Base-by-base conservation (phyloP, 2,329 filamentous ascomycete species). In the Penicillium sp. region DNA sequence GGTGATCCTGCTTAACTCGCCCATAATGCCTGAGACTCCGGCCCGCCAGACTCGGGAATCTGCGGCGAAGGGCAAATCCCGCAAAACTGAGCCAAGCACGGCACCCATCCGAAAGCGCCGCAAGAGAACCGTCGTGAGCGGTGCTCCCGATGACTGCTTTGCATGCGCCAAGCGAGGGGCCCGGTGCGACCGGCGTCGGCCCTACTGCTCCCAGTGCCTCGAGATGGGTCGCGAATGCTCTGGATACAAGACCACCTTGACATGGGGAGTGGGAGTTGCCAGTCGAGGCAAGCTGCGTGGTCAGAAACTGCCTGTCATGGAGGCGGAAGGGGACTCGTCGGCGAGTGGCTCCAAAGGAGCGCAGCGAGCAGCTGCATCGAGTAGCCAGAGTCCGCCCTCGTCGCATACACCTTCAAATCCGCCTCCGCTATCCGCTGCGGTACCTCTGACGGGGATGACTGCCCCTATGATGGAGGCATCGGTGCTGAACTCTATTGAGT, bases 211-310 rank as follows among this genome's bases (percentile, higher is more conserved):
- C 49, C 93, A 93, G 79, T 99, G 94, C 78, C 86, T 98, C 65
- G 92, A 97, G 70, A 85, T 92, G 67, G 93, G 93, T 67, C 93
- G 92, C 76, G 93, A 96, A 75, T 98, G 94, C 81, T 93, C 92
- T 30, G 94, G 94, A 62, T 98, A 98, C 84, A 96, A 96, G 81
- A 98, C 94, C 17, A 93, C 94, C 70, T 84, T 98, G 79, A 98
- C 94, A 51, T 98, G 94, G 94, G 93, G 93, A 45, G 92, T 97
- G 53, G 94, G 94, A 56, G 94, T 98, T 62, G 94, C 94, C 60
- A 97, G 93, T 79, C 89, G 94, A 73, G 94, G 94, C 75, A 98
- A 98, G 83, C 88, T 98, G 66, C 88, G 94, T 65, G 94, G 94
- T 42, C 84, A 97, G 69, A 93, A 93, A 60, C 82, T 96, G 61